A percentile compares a stretch with the other conserved stretches of the same genome.
phyloP scores from a whole-genome alignment of 1,284 basidiomycete species.

The Cerrena zonata region DNA sequence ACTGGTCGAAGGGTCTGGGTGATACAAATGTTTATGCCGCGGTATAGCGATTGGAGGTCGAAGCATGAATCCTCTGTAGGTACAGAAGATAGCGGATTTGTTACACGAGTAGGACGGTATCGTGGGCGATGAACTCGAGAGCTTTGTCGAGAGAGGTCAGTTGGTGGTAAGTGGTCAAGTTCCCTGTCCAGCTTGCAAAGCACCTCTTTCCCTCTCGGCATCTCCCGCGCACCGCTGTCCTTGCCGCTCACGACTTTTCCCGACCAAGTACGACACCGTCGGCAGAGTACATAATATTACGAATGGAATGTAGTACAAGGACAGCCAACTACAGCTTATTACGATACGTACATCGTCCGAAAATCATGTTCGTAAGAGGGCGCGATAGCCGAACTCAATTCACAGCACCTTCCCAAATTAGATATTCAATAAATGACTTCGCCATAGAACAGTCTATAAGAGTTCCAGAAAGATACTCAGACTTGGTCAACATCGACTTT shows the following conservation, averaged over 20 bases:
- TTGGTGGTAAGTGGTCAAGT: constrained; percentile 19
- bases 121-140: constrained; percentile 37
- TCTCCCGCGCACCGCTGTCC: neutral
- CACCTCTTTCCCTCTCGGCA: neutral
- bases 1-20: constrained; percentile 50
- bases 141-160: constrained; percentile 5
- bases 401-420: no score
- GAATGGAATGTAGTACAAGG: no score
- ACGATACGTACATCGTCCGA: no score
- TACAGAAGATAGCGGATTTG: constrained; percentile 58
- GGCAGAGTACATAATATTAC: no score
- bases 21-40: constrained; percentile 57
- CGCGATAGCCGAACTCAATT: no score
- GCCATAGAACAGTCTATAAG: no score
- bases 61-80: constrained; percentile 83
- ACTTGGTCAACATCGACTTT: no score
- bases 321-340: no score
- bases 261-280: no score
- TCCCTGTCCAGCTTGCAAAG: neutral
- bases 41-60: constrained; percentile 71
- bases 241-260: neutral
- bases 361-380: no score
- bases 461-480: no score
- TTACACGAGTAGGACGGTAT: constrained; percentile 56
- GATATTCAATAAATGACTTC: no score